Conservation (phyloP, 2,329 filamentous ascomycete species). For the Samsoniella hepiali region DNA sequence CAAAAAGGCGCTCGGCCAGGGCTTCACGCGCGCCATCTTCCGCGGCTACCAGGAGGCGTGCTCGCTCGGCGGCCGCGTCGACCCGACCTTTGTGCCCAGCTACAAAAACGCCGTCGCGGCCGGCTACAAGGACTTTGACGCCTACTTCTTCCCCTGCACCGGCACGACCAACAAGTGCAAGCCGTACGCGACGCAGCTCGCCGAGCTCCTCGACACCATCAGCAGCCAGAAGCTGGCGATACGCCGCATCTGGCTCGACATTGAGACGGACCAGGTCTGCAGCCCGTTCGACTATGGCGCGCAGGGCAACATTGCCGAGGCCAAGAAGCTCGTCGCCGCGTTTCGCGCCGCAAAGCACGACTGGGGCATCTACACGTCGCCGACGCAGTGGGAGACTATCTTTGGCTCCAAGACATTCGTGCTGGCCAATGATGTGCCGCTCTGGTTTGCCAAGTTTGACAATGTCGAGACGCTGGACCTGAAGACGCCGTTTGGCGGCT, state of each 20-base stretch:
- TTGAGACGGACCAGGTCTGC: slow-evolving; percentile 17
- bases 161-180: slow-evolving; percentile 19
- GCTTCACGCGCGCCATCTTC: slow-evolving; percentile 18
- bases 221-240: slow-evolving; percentile 11
- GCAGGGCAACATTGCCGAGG: slow-evolving; percentile 13
- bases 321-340: slow-evolving; percentile 37
- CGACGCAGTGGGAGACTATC: slow-evolving; percentile 14
- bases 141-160: slow-evolving; percentile 19
- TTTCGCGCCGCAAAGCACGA: slow-evolving; percentile 8
- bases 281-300: slow-evolving; percentile 16
- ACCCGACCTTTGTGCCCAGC: slow-evolving; percentile 18
- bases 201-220: slow-evolving; percentile 13
- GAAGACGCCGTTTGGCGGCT: slow-evolving; percentile 18
- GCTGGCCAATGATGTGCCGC: slow-evolving; percentile 16
- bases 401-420: slow-evolving; percentile 12
- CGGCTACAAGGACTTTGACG: slow-evolving; percentile 19
- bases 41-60: slow-evolving; percentile 19
- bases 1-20: slow-evolving; percentile 17
- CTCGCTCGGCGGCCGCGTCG: slow-evolving; percentile 17
- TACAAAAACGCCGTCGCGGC: slow-evolving; percentile 15
- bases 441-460: slow-evolving; percentile 20
- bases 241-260: slow-evolving; percentile 18
- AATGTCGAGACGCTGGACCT: slow-evolving; percentile 18
- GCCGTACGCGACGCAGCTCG: slow-evolving; percentile 14
- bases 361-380: slow-evolving; percentile 18